Evolutionary conservation across 805 yeast genomes (phyloP).

Genomic region (Saccharomyces kudriavzevii): DNA sequence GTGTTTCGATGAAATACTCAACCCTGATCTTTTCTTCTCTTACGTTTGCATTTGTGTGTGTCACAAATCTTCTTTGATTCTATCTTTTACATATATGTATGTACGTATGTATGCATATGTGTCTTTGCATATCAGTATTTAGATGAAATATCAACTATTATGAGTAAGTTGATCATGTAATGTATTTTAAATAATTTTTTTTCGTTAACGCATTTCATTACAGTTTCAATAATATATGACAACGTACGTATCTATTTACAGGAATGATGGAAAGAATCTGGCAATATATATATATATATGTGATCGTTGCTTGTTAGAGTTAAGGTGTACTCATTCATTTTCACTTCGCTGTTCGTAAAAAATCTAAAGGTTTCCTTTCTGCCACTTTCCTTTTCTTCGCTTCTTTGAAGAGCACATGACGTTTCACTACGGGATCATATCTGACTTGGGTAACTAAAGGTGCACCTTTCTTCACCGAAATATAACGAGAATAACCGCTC

Average conservation of each 20-base stretch:
- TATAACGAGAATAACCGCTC: conserved; percentile 80
- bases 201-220: neutral
- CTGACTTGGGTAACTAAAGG: conserved; percentile 73
- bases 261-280: neutral
- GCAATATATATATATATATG: neutral
- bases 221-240: neutral
- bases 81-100: neutral
- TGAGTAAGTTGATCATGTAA: neutral
- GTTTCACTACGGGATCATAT: conserved; percentile 79
- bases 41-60: neutral
- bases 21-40: neutral
- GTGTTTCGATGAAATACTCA: neutral
- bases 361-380: conserved; percentile 41
- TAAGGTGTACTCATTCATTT: neutral
- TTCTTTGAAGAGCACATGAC: conserved; percentile 88
- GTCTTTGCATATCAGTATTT: neutral
- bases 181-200: neutral
- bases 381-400: conserved; percentile 77
- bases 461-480: conserved; percentile 73
- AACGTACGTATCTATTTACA: neutral
- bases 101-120: neutral
- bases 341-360: conserved; percentile 31
- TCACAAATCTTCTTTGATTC: neutral
- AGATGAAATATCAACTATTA: neutral
- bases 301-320: neutral